phyloP scores from a whole-genome alignment of 192 early-diverging fungal genomes.

The Podila horticola region DNA sequence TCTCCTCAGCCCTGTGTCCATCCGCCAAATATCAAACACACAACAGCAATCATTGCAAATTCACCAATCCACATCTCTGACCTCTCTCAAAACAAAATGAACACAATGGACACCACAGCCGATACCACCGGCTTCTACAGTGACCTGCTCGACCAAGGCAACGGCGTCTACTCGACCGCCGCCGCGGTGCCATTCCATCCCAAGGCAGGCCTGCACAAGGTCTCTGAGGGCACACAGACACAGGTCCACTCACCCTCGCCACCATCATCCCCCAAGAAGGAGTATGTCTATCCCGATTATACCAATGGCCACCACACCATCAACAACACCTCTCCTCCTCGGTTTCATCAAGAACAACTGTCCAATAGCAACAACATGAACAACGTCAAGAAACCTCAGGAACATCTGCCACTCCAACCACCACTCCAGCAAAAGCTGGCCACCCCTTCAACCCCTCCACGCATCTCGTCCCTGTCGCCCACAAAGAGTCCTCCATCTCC shows the following conservation, averaged over 20 bases:
- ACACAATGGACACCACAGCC: constrained; percentile 12
- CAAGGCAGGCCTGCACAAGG: constrained; percentile 4
- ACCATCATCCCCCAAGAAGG: background rate
- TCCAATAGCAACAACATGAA: constrained; percentile 7
- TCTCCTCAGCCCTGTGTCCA: background rate
- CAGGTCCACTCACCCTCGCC: background rate
- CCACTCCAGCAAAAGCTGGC: constrained; percentile 3
- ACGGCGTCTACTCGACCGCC: background rate
- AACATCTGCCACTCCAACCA: constrained; percentile 4
- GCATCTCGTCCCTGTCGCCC: constrained; percentile 4
- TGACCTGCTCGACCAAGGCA: background rate
- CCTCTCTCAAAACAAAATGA: background rate
- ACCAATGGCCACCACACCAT: background rate
- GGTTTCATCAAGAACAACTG: background rate
- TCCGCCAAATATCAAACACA: background rate
- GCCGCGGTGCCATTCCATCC: background rate
- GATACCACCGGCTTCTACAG: constrained; percentile 5
- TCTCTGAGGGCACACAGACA: constrained; percentile 32
- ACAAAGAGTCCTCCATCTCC: background rate
- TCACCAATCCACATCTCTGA: background rate
- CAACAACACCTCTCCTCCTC: background rate
- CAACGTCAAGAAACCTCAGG: background rate
- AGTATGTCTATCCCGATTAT: background rate
- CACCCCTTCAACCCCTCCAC: constrained; percentile 2
- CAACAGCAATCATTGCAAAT: background rate